Percentiles rank a stretch among this genome's conserved stretches.
phyloP scores from a whole-genome alignment of 1,284 basidiomycete genomes.

The Stereum hirsutum region DNA sequence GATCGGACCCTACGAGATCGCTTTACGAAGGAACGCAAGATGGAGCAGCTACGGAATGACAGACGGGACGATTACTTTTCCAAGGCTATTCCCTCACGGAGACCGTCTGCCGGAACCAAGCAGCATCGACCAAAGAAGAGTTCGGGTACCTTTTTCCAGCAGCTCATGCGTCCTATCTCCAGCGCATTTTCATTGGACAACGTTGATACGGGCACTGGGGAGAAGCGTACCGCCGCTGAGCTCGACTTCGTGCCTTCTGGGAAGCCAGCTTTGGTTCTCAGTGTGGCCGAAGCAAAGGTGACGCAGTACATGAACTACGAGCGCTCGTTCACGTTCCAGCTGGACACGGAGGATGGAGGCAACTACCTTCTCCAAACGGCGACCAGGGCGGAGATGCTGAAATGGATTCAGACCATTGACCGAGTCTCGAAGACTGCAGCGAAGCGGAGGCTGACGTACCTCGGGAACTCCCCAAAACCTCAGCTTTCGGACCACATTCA shows the following conservation, averaged over 20 bases:
- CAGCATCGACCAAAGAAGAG: conserved; percentile 78
- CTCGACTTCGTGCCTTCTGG: conserved; percentile 61
- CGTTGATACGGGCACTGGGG: conserved; percentile 24
- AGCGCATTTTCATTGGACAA: conserved; percentile 67
- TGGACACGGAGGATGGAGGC: conserved; percentile 79
- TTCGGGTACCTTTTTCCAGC: conserved; percentile 65
- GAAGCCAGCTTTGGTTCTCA: conserved; percentile 67
- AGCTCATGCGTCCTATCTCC: conserved; percentile 76
- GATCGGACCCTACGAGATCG: conserved; percentile 60
- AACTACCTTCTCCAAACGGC: conserved; percentile 70
- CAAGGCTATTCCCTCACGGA: conserved; percentile 51
- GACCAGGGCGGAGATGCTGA: conserved; percentile 56
- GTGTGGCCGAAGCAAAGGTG: conserved; percentile 61
- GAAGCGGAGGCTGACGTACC: conserved; percentile 71
- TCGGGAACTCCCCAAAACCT: conserved; percentile 62
- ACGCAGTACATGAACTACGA: conserved; percentile 67
- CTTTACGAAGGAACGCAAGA: conserved; percentile 61
- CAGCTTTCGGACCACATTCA: conserved; percentile 65
- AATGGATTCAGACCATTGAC: conserved; percentile 68
- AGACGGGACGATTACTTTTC: conserved; percentile 65
- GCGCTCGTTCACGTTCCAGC: conserved; percentile 70
- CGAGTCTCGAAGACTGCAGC: conserved; percentile 63
- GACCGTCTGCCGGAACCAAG: conserved; percentile 43
- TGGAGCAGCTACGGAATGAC: conserved; percentile 62
- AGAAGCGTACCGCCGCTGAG: conserved; percentile 55